phyloP scores from a whole-genome alignment of 306 rosid genomes.

The Cicer yamashitae region DNA sequence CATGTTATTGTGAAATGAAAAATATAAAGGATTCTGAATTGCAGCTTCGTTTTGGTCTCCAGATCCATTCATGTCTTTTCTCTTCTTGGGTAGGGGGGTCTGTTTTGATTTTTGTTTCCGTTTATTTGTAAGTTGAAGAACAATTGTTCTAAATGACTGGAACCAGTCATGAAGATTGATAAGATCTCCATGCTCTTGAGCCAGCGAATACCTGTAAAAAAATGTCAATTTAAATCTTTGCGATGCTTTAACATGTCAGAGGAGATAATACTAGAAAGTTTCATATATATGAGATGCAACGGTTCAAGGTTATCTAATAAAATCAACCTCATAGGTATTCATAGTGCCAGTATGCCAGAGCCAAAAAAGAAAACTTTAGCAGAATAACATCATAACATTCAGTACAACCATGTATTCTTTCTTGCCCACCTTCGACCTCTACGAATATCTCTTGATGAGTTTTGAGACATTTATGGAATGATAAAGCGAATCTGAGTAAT shows the following conservation, averaged over 20 bases:
- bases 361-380: neutral
- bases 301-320: constrained; percentile 3
- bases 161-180: constrained; percentile 97
- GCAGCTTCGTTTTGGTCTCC: constrained; percentile 71
- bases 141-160: constrained; percentile 76
- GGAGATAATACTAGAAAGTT: constrained; percentile 8
- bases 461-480: neutral
- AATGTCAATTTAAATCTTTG: constrained; percentile 34
- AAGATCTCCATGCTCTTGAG: constrained; percentile 97
- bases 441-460: constrained; percentile 4
- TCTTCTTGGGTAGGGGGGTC: constrained; percentile 68
- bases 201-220: constrained; percentile 68
- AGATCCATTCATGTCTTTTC: constrained; percentile 55
- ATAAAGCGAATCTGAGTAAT: constrained; percentile 14
- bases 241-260: constrained; percentile 16
- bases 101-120: constrained; percentile 64
- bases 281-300: constrained; percentile 5
- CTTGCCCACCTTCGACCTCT: neutral
- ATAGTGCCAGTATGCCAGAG: neutral
- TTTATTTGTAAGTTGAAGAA: constrained; percentile 54
- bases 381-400: constrained; percentile 1
- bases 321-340: neutral
- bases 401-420: neutral
- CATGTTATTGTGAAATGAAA: constrained; percentile 31
- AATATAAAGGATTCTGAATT: constrained; percentile 82